phyloP scores from a whole-genome alignment of 2,329 filamentous ascomycete species.

The Clarireedia paspali region DNA sequence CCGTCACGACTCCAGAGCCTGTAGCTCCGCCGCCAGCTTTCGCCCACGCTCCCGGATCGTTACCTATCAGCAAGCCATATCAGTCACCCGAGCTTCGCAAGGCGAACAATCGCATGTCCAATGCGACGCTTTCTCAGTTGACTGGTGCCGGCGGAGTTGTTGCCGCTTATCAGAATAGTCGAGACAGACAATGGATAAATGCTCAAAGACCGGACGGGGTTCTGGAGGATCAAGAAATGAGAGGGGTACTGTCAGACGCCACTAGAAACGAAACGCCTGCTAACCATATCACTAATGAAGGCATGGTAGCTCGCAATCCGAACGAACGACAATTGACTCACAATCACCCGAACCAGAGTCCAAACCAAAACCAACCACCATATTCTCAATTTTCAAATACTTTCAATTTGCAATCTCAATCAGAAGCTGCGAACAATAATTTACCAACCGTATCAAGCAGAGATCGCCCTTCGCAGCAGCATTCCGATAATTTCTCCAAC shows the following conservation, averaged over 20 bases:
- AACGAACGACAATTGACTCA: constrained; percentile 1
- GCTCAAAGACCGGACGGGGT: constrained; percentile 16
- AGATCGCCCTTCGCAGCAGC: constrained; percentile 5
- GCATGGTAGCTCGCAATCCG: constrained; percentile 26
- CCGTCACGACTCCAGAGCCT: constrained; percentile 56
- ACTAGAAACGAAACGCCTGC: constrained; percentile 29
- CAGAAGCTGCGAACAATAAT: neutral
- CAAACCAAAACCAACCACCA: constrained; percentile 14
- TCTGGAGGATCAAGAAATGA: constrained; percentile 28
- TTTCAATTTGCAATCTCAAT: neutral
- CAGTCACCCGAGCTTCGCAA: constrained; percentile 70
- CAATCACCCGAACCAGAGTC: constrained; percentile 10
- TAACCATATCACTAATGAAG: constrained; percentile 29
- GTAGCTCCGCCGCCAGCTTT: constrained; percentile 75
- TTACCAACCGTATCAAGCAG: constrained; percentile 2
- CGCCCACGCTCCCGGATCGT: constrained; percentile 63
- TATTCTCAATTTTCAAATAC: constrained; percentile 12
- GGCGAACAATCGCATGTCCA: constrained; percentile 78
- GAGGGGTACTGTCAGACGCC: constrained; percentile 33
- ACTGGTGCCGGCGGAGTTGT: constrained; percentile 55
- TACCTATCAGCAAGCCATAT: constrained; percentile 62
- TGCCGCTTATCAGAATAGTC: constrained; percentile 34
- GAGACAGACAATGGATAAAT: constrained; percentile 18
- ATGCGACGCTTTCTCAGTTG: constrained; percentile 72
- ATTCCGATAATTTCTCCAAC: constrained; percentile 17